Evolutionary conservation across 2,329 filamentous ascomycete species (phyloP).

Genomic region (Colletotrichum neosansevieriae): DNA sequence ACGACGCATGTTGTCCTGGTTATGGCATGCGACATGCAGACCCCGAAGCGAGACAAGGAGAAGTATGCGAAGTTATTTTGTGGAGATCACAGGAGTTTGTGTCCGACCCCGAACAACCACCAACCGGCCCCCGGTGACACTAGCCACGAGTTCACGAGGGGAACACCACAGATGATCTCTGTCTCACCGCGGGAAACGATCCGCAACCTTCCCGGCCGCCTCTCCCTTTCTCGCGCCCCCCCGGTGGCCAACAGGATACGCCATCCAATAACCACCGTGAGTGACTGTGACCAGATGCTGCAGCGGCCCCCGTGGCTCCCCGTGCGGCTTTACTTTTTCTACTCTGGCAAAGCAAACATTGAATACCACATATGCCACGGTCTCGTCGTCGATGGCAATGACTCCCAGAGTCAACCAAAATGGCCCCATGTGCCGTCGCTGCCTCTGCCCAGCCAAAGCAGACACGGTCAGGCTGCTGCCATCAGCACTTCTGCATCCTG

Average conservation of each 20-base stretch:
- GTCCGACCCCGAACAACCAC: not conserved
- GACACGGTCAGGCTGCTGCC: not conserved
- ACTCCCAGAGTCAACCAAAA: slow-evolving; percentile 9
- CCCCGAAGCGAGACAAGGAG: slow-evolving; percentile 9
- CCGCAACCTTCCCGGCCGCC: slow-evolving; percentile 14
- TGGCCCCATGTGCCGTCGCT: slow-evolving; percentile 9
- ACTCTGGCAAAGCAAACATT: not conserved
- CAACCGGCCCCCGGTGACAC: slow-evolving; percentile 17
- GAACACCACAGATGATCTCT: slow-evolving; percentile 19
- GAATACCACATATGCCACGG: not conserved
- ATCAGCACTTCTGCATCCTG: not conserved
- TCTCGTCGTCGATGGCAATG: not conserved
- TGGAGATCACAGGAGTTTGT: not conserved
- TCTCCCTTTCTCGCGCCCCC: not conserved
- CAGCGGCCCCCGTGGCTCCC: not conserved
- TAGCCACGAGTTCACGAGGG: slow-evolving; percentile 30
- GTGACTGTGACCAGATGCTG: not conserved
- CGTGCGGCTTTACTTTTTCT: slow-evolving; percentile 9
- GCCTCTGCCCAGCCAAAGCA: not conserved
- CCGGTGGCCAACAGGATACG: slow-evolving; percentile 5
- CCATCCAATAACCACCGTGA: not conserved
- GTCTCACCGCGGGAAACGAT: slow-evolving; percentile 36
- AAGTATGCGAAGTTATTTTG: not conserved
- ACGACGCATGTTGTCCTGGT: not conserved
- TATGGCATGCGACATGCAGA: not conserved